Evolutionary conservation across 2,329 filamentous ascomycete species (phyloP), one percentile per base, ranked within the genome.

Genomic region (Allantophomopsis cytisporea): DNA sequence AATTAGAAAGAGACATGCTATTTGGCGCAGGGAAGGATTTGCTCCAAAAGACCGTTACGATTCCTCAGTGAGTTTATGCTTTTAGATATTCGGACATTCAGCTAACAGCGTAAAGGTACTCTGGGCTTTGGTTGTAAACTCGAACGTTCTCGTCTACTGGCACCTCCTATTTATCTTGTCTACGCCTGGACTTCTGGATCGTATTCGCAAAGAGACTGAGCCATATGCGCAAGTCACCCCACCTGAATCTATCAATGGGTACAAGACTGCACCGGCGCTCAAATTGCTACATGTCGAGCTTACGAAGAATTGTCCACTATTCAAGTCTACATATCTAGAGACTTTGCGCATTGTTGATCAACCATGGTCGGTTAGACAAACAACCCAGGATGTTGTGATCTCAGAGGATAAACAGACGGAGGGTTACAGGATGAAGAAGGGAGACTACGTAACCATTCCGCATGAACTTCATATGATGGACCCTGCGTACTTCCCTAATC

Each of bases 81-180:
- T 8, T 8, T 28, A 16, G 13, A 12, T n/a, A 21, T n/a, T 31
- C 15, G 34, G n/a, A 8, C 20, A 15, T 12, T 33, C 17, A 37
- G 42, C 14, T 31, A 28, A 23, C 31, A 11, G 31, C 17, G 15
- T 31, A n/a, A 21, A 55, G 53, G 49, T 74, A 7, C 52, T 73
- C 17, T 76, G 71, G 70, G 68, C 68, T 8, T 57, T 69, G 50
- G 67, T 71, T 45, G 65, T 65, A 13, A 72, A 75, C 45, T 60
- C 65, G 5, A 65, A 65, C 38, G 60, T 62, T 4, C 52, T 74
- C 39, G 59, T 65, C n/a, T 71, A 68, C 49, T 72, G 68, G 66
- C 61, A 64, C 43, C 44, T 70, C 7, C 53, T 66, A 18, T 62
- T 65, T 37, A 60, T 72, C 31, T 60, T 63, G 39, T 53, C 60